phyloP scores from a whole-genome alignment of 169 alveolate species.

The Plasmodium sp. region DNA sequence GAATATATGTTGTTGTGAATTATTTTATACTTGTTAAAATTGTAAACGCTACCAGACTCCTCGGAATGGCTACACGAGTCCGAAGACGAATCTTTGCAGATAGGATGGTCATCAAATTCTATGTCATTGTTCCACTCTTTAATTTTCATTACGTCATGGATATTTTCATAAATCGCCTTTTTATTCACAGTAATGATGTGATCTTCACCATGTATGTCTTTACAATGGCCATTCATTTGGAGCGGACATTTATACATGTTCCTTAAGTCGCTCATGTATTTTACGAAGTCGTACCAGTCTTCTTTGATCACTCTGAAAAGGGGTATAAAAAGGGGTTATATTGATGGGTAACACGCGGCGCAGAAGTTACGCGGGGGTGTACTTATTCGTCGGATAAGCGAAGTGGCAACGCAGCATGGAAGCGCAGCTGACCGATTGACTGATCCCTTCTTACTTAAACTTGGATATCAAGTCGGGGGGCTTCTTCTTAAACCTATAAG shows the following conservation, averaged over 20 bases:
- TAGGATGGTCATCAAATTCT: slow-evolving; percentile 25
- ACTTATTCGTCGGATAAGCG: not conserved
- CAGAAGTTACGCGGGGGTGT: not conserved
- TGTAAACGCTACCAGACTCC: slow-evolving; percentile 47
- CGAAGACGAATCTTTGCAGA: slow-evolving; percentile 24
- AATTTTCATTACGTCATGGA: slow-evolving; percentile 54
- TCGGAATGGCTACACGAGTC: slow-evolving; percentile 17
- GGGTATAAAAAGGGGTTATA: not conserved
- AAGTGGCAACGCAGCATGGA: not conserved
- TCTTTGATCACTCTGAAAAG: slow-evolving; percentile 21
- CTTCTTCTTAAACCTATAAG: slow-evolving; percentile 41
- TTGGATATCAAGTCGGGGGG: slow-evolving; percentile 38
- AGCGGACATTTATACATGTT: not conserved
- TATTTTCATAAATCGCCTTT: slow-evolving; percentile 17
- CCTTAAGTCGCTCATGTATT: slow-evolving; percentile 41
- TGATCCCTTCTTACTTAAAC: slow-evolving; percentile 28
- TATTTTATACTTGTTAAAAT: slow-evolving; percentile 43
- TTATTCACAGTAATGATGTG: not conserved
- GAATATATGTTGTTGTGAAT: slow-evolving; percentile 64
- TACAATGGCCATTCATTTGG: not conserved
- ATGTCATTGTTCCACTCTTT: slow-evolving; percentile 49
- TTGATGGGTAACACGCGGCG: not conserved
- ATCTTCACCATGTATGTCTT: slow-evolving; percentile 12
- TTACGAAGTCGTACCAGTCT: slow-evolving; percentile 29
- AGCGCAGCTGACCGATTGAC: not conserved